Evolutionary conservation across 2,329 filamentous ascomycete species (phyloP), one percentile per base, ranked within the genome.

Genomic region (Apiospora saccharicola): DNA sequence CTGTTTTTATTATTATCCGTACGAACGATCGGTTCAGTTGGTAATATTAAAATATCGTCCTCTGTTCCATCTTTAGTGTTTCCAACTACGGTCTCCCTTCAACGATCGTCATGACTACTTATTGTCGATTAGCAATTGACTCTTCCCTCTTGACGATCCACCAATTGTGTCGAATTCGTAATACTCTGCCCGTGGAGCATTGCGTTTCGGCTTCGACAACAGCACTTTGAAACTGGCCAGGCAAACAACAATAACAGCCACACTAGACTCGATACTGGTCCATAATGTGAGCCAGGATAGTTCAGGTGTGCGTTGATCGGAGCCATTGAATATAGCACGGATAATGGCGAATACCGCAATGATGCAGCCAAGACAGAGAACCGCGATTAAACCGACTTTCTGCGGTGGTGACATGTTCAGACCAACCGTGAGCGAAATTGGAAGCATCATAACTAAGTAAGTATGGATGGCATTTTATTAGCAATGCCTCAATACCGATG

Each of bases 261-360:
- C 43, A n/a, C 69, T 61, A 1, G 51, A 64, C 51, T 70, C 51
- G 4, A 61, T 61, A 24, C 46, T 70, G 12, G 69, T 70, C 49
- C 69, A 61, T 43, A 70, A 14, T 14, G 69, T 43, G 22, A 70
- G 37, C 49, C 69, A 61, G 12, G 30, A 19, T 7, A 43, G 14
- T 12, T 70, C 69, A 8, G 49, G 69, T 19, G 14, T 61, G 34
- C 30, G 34, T 43, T 61, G 24, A 16, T 70, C 49, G 30, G 49
- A 61, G 4, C 30, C 47, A 70, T 44, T 70, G 34, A 70, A 16
- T 2, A 10, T 26, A 13, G 22, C 49, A 19, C 69, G 49, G 49
- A 64, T 12, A 26, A 44, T 22, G 22, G 49, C 34, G 19, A 70
- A 70, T 7, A 61, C 37, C 2, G n/a, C 34, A 8, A 64, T 22